phyloP scores from a whole-genome alignment of 129 eudicot species.

The Arctium minus region DNA sequence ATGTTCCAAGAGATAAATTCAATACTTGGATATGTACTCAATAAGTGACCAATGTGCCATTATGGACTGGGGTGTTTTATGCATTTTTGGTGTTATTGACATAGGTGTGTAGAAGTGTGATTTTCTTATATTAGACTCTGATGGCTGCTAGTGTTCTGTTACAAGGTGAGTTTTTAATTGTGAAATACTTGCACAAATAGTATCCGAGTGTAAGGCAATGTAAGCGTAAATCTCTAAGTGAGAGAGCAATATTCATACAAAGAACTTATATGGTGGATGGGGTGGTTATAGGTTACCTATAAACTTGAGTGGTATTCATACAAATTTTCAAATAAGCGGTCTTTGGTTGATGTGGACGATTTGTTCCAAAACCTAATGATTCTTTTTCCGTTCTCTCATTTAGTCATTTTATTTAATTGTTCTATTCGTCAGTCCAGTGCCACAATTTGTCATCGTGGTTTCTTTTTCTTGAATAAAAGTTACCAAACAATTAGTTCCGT shows the following conservation, averaged over 20 bases:
- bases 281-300: neutral
- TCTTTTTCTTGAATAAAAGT: neutral
- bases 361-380: neutral
- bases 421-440: neutral
- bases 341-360: neutral
- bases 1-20: neutral
- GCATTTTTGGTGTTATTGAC: neutral
- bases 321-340: neutral
- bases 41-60: neutral
- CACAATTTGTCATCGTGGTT: neutral
- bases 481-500: neutral
- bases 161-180: neutral
- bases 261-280: neutral
- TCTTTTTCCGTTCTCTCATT: neutral
- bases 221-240: no score
- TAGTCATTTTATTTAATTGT: neutral
- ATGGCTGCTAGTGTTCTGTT: neutral
- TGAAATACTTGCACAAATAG: neutral
- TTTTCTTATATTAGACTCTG: neutral
- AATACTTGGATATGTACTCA: neutral
- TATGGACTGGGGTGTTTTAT: neutral
- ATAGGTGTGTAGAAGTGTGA: neutral
- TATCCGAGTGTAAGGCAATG: neutral
- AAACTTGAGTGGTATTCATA: neutral
- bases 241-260: neutral